Base-by-base conservation (phyloP, 2,329 filamentous ascomycete species). In the Nakataea oryzae region DNA sequence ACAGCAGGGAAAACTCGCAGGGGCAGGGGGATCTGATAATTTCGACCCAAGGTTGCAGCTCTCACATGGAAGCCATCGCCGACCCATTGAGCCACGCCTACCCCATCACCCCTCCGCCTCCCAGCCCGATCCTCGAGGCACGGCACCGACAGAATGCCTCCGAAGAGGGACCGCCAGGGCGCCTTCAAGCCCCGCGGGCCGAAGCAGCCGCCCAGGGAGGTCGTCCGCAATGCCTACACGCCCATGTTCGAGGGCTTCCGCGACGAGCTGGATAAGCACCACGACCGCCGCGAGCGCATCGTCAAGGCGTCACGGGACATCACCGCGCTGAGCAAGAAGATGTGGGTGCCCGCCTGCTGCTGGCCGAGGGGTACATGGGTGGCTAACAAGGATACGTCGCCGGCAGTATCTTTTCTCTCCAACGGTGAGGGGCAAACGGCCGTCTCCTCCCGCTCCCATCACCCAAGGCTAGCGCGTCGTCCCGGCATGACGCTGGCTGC, bases 231-330 rank as follows among this genome's bases (percentile, higher is more conserved):
- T 63, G 76, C 75, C 17, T 87, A 85, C 71, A 85, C 86, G 65
- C 75, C 86, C 66, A 92, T 97, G 82, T 99, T 99, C 73, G 88
- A 91, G 73, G 77, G 74, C 9, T 96, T 97, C 73, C 88, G 93
- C 60, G 82, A 88, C 69, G 93, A 97, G 75, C 81, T 99, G 30
- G 95, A 99, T 71, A 86, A 95, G 75, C 93, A 97, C 72, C 91
- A 99, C 74, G 95, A 97, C 75, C 87, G 95, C 21, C 84, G 92
- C 62, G 93, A 97, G 77, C 85, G 89, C 61, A 86, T 96, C n/a
- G 90, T 96, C 71, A 99, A 97, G 78, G 88, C 87, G 2, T 96
- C 91, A 11, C 82, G 93, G 65, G 95, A 99, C 73, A 90, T 99
- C 63, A 99, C 95, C 8, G 92, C 91, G 0, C 80, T 92, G 61